Evolutionary conservation across 768 basidiomycete genomes (phyloP), one percentile per base, ranked within the genome.

Genomic region (Glaciozyma martinii): DNA sequence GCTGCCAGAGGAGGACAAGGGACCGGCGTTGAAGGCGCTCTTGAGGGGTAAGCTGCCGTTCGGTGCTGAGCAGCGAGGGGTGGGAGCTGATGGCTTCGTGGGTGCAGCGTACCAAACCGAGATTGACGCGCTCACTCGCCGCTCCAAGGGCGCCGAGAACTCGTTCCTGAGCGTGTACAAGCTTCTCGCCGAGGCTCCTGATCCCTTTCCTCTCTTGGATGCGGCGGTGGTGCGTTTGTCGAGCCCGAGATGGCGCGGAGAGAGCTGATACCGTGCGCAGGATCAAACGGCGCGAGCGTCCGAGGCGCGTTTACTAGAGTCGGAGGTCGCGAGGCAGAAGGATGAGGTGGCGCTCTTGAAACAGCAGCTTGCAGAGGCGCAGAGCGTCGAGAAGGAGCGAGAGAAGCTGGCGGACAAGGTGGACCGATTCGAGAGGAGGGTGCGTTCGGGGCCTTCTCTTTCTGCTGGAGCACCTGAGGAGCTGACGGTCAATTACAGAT

Each of bases 141-240:
- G 95, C 13, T 89, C 87, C 46, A 97, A 97, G 75, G 78, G 83
- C 29, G 88, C 92, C 15, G 95, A 99, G 80, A 93, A 88, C 73
- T 89, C 92, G 1, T 98, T 99, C 77, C 80, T 98, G n/a, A 90
- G 86, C 72, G 87, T 93, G 25, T 98, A 98, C 81, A 98, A 98
- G 75, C 84, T 94, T 27, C 78, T 99, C 12, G 92, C 94, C 0
- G 95, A 99, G 74, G 94, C 90, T 4, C 95, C 94, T 0, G 95
- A 99, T 76, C 95, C 95, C 21, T 95, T 94, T 75, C 95, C 95
- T 13, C 80, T 98, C 10, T 84, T 99, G 19, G 94, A 99, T 74
- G 90, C 86, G 18, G 93, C 91, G 16, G 89, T 98, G 37, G 89
- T 90, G 74, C 56, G 82, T 75, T 43, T 21, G 3, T 37, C 43